Evolutionary conservation across 2,329 filamentous ascomycete species (phyloP).

Genomic region (Septoria petroselini): DNA sequence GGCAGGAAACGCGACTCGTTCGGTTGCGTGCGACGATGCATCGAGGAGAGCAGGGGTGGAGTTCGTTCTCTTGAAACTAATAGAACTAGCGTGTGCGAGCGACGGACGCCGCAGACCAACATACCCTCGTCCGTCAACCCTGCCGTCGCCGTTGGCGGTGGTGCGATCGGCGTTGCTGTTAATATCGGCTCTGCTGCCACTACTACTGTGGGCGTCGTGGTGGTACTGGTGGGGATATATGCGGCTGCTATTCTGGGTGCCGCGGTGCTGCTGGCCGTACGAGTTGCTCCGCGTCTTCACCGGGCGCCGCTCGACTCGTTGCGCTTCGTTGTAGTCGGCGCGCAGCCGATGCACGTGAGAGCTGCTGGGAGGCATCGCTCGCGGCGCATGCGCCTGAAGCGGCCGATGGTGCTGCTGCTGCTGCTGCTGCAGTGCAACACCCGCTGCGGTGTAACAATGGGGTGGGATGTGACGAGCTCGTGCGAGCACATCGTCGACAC

Average conservation of each 20-base stretch:
- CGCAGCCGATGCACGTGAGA: not conserved
- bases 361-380: not conserved
- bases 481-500: not conserved
- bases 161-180: not conserved
- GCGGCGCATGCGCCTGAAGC: not conserved
- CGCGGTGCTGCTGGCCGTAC: not conserved
- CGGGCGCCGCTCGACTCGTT: not conserved
- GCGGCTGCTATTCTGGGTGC: not conserved
- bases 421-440: not conserved
- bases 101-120: conserved; percentile 7
- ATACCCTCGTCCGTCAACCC: not conserved
- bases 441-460: conserved; percentile 5
- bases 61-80: conserved; percentile 1
- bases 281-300: not conserved
- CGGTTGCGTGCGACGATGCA: conserved; percentile 3
- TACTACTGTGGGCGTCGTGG: not conserved
- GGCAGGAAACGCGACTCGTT: conserved; percentile 1
- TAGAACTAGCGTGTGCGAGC: not conserved
- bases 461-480: not conserved
- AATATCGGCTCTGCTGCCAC: not conserved
- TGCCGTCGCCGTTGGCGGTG: not conserved
- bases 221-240: not conserved
- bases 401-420: not conserved
- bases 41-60: conserved; percentile 8
- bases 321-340: not conserved